phyloP scores from a whole-genome alignment of 1,284 basidiomycete genomes.

The Fomitiporia mediterranea region DNA sequence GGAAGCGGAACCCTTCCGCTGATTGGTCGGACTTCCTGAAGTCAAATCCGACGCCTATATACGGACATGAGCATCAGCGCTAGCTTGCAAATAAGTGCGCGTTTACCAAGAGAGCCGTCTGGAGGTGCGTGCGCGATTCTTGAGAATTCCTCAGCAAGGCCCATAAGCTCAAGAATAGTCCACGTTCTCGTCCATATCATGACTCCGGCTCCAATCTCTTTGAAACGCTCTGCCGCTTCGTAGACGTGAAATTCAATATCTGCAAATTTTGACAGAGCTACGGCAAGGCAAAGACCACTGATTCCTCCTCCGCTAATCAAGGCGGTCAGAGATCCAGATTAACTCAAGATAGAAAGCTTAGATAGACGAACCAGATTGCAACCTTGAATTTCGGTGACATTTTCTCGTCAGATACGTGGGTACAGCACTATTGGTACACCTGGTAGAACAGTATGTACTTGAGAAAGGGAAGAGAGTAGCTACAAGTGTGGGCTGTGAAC shows the following conservation, averaged over 20 bases:
- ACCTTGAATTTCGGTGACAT: constrained; percentile 19
- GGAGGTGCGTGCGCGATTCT: constrained; percentile 40
- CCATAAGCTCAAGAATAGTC: constrained; percentile 39
- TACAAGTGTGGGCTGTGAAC: too few relatives aligned
- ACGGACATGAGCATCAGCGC: background rate
- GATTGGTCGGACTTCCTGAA: constrained; percentile 39
- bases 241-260: constrained; percentile 44
- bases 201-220: constrained; percentile 47
- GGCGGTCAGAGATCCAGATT: background rate
- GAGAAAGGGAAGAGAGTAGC: too few relatives aligned
- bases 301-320: constrained; percentile 44
- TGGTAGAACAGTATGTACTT: too few relatives aligned
- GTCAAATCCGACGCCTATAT: constrained; percentile 39
- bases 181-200: constrained; percentile 44
- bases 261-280: constrained; percentile 35
- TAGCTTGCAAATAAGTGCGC: background rate
- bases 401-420: too few relatives aligned
- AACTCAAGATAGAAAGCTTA: too few relatives aligned
- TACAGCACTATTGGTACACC: too few relatives aligned
- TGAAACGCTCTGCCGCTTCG: constrained; percentile 43
- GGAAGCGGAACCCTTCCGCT: constrained; percentile 36
- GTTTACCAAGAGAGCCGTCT: constrained; percentile 34
- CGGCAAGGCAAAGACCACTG: constrained; percentile 42
- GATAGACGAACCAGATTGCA: constrained; percentile 23
- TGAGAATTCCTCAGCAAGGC: constrained; percentile 36